Conservation (phyloP, 73 alveolate genomes). For the Paramecium sonneborni region DNA sequence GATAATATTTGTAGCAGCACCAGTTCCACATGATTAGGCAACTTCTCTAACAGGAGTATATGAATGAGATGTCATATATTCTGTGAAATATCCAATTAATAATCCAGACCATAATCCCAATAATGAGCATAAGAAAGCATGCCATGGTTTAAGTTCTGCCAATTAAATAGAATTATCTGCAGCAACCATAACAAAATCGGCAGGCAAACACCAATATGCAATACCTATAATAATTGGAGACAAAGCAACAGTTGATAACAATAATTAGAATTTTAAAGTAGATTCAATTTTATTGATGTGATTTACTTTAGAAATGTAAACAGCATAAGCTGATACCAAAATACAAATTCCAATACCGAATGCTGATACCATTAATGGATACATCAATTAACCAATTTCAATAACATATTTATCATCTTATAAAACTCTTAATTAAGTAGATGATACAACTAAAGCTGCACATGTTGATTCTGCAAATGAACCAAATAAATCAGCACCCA, state of each 20-base stretch:
- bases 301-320: constrained; percentile 68
- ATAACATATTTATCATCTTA: background rate
- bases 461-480: constrained; percentile 96
- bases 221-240: constrained; percentile 69
- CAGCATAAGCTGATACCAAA: constrained; percentile 66
- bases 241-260: constrained; percentile 70
- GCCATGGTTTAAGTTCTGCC: background rate
- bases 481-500: constrained; percentile 95
- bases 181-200: constrained; percentile 55
- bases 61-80: constrained; percentile 92
- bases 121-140: constrained; percentile 75
- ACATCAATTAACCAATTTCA: constrained; percentile 71
- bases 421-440: constrained; percentile 71
- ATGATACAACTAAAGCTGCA: constrained; percentile 91
- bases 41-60: constrained; percentile 93
- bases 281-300: constrained; percentile 71
- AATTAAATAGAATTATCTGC: constrained; percentile 43
- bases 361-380: constrained; percentile 83
- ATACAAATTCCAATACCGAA: constrained; percentile 73
- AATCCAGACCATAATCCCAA: constrained; percentile 92
- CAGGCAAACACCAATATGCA: constrained; percentile 75
- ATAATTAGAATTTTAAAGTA: constrained; percentile 64
- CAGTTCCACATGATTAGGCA: constrained; percentile 92
- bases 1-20: constrained; percentile 98
- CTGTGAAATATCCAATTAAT: constrained; percentile 87